Evolutionary conservation across 1,284 basidiomycete genomes (phyloP), one percentile per base, ranked within the genome.

Genomic region (Xerocomus amazonicus): DNA sequence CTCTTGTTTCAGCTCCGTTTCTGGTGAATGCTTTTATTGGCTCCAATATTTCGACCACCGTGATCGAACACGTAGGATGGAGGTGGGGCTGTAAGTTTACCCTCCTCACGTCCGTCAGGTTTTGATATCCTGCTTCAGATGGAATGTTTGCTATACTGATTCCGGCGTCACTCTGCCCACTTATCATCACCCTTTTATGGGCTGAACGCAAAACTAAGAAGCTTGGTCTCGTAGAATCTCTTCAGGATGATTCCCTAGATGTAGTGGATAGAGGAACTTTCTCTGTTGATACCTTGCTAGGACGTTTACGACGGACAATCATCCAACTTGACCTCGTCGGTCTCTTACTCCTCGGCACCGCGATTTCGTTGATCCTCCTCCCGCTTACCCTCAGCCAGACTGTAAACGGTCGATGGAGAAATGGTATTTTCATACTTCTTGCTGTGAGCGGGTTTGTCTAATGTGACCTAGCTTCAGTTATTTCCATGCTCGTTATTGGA

Each of bases 101-200:
- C 38, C 43, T 65, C 14, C 55, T 19, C n/a, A 35, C 6, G 6
- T 32, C 28, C 13, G 32, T 31, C 13, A 10, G 29, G 26, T 34
- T 42, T 44, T 56, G 16, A 50, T n/a, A 23, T 31, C 39, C 19
- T 41, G 26, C 37, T 37, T 33, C 40, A 83, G 81, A 88, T 59
- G 84, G 78, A 43, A 86, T 90, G 81, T 85, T 81, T 62, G 80
- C 75, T 42, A 79, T 83, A 55, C 71, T 84, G 32, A 70, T 84
- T 26, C 82, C 83, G 1, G 70, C 69, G 3, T 63, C 79, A 1
- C 72, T 84, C 29, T 59, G 73, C 2, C 83, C 83, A 4, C 74
- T 84, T 43, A 85, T 89, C 56, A 50, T 76, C 50, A 82, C 81
- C 13, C 79, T 91, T 10, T 70, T 84, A 47, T 90, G 86, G 86